Conservation (phyloP, 768 basidiomycete species). For the Suillus placidus region DNA sequence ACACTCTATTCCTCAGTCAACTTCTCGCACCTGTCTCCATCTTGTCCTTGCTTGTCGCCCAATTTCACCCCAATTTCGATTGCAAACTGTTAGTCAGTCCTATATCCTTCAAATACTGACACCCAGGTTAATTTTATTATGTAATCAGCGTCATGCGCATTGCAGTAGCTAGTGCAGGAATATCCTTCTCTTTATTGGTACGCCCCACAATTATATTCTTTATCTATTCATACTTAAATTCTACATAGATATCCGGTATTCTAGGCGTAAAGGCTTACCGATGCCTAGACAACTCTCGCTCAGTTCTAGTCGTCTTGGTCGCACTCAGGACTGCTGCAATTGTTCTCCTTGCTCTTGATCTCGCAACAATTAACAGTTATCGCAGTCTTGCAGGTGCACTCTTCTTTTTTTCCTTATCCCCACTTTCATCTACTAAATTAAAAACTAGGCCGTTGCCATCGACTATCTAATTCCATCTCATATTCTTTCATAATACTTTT, state of each 20-base stretch:
- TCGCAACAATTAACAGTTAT: conserved; percentile 39
- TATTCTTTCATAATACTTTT: conserved; percentile 50
- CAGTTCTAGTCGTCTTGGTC: conserved; percentile 48
- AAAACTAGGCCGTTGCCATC: conserved; percentile 46
- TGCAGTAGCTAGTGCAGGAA: conserved; percentile 38
- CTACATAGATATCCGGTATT: conserved; percentile 57
- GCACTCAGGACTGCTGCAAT: conserved; percentile 47
- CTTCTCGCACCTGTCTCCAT: conserved; percentile 49
- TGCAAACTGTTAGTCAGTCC: conserved; percentile 50
- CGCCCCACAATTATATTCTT: neutral
- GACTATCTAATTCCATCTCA: conserved; percentile 35
- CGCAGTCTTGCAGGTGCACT: conserved; percentile 52
- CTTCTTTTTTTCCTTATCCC: neutral
- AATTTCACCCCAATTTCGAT: conserved; percentile 42
- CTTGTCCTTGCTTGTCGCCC: conserved; percentile 47
- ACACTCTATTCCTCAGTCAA: conserved; percentile 58
- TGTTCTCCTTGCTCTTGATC: conserved; percentile 45
- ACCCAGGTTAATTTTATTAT: neutral
- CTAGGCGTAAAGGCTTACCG: conserved; percentile 69
- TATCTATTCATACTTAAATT: neutral
- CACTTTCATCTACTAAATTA: conserved; percentile 21
- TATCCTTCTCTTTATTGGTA: conserved; percentile 47
- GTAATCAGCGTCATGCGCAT: conserved; percentile 39
- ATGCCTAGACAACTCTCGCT: conserved; percentile 61
- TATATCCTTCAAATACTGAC: neutral